These are phyloP conservation scores for Aurantiochytrium sp. DNA, from an alignment of 108 stramenopile species.

Conservation along the genomic window DNA sequence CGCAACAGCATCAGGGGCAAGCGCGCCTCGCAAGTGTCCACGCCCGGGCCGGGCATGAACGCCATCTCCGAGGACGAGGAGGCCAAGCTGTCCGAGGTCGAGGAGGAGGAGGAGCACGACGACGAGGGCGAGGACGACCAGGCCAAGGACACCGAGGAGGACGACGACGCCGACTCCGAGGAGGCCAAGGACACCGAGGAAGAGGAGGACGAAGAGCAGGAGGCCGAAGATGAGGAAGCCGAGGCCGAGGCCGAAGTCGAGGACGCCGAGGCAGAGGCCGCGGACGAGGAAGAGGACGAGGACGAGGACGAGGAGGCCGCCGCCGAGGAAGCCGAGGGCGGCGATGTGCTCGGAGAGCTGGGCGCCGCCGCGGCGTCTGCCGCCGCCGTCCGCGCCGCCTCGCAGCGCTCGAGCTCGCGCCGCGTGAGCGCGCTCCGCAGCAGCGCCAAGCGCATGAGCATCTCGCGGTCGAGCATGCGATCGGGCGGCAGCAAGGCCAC, in stretches of 20 bases:
- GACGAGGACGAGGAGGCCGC: too few relatives aligned
- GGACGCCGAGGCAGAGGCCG: background rate
- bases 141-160: background rate
- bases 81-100: background rate
- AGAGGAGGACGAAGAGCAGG: background rate
- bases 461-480: background rate
- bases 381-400: too few relatives aligned
- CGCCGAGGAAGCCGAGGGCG: too few relatives aligned
- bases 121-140: constrained; percentile 11
- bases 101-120: constrained; percentile 17
- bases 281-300: background rate
- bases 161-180: background rate
- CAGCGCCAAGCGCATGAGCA: background rate
- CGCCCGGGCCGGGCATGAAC: background rate
- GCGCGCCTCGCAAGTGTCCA: background rate
- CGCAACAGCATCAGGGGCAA: background rate
- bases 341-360: too few relatives aligned
- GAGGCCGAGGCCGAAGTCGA: background rate
- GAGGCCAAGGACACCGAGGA: background rate
- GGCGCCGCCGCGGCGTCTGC: too few relatives aligned
- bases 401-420: too few relatives aligned
- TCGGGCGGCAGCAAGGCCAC: background rate
- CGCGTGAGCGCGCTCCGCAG: background rate
- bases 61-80: background rate
- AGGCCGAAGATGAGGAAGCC: background rate